A percentile compares a stretch with the other conserved stretches of the same genome.
phyloP scores from a whole-genome alignment of 257 asterid species.

The Paraleonurus japonicus region DNA sequence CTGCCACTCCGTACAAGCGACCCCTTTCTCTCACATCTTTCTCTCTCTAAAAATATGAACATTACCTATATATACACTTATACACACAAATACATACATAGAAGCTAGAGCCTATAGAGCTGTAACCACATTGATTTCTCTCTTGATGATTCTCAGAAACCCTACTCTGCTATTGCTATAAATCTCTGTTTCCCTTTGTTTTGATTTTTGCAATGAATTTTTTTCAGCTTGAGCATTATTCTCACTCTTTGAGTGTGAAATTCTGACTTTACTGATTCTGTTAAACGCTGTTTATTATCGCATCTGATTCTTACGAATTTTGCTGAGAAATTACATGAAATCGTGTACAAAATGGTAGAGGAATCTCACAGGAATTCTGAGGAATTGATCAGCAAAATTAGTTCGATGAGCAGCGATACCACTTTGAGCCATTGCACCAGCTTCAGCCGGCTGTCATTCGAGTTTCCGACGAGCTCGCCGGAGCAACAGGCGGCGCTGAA shows the following conservation, averaged over 20 bases:
- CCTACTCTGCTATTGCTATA: conserved; percentile 15
- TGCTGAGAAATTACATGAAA: conserved; percentile 4
- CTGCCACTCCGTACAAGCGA: conserved; percentile 11
- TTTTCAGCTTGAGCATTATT: no score
- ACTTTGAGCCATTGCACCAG: conserved; percentile 54
- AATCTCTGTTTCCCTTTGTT: neutral
- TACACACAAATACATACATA: neutral
- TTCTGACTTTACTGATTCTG: conserved; percentile 27
- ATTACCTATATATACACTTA: conserved; percentile 6
- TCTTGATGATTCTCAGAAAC: conserved; percentile 22
- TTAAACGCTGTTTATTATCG: conserved; percentile 11
- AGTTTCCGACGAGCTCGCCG: conserved; percentile 55
- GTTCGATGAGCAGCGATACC: conserved; percentile 70
- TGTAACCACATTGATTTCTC: neutral
- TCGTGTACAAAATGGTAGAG: conserved; percentile 30
- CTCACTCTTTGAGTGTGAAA: conserved; percentile 5
- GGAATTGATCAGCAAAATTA: conserved; percentile 37
- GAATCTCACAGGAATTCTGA: conserved; percentile 32
- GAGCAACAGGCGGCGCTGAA: conserved; percentile 39
- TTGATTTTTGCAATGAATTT: conserved; percentile 12
- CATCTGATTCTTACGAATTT: conserved; percentile 26
- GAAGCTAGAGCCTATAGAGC: neutral
- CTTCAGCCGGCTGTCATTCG: conserved; percentile 68
- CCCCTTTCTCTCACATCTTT: conserved; percentile 8
- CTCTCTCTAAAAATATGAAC: conserved; percentile 9